Evolutionary conservation across 768 basidiomycete species (phyloP).

Genomic region (Tylopilus sp.): DNA sequence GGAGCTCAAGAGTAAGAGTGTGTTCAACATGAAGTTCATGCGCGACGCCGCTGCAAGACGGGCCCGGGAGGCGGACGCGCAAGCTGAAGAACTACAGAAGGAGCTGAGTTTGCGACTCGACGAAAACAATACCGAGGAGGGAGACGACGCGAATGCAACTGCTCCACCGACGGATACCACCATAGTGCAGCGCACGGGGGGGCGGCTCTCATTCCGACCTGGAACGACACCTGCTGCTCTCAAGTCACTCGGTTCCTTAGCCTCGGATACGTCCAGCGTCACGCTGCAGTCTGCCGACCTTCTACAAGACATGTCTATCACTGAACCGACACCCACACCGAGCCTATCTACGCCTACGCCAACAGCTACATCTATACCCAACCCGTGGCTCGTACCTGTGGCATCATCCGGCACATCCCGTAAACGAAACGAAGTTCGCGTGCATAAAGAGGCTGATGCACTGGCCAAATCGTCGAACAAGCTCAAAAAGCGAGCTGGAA

Average conservation of each 20-base stretch:
- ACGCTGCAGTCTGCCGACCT: constrained; percentile 61
- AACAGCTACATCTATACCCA: constrained; percentile 31
- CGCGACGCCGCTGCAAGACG: constrained; percentile 80
- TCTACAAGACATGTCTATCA: constrained; percentile 32
- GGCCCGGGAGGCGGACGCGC: constrained; percentile 49
- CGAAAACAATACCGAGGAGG: constrained; percentile 28
- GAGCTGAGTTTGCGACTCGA: constrained; percentile 55
- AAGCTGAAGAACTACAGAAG: constrained; percentile 68
- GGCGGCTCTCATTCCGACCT: constrained; percentile 62
- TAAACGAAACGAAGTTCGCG: constrained; percentile 70
- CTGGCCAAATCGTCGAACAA: constrained; percentile 69
- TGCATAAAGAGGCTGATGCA: constrained; percentile 62
- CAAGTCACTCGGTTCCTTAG: constrained; percentile 30
- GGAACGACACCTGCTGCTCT: constrained; percentile 29
- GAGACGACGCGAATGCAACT: constrained; percentile 25
- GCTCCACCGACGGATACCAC: constrained; percentile 32
- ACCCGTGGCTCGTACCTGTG: constrained; percentile 75
- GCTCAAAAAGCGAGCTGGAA: constrained; percentile 62
- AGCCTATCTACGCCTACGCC: constrained; percentile 13
- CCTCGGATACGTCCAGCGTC: constrained; percentile 63
- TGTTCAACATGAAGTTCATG: constrained; percentile 99
- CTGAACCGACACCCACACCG: constrained; percentile 5
- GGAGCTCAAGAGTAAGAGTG: constrained; percentile 51
- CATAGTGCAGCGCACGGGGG: constrained; percentile 57
- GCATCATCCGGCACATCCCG: constrained; percentile 47